Evolutionary conservation across 352 stramenopile genomes (phyloP).

Genomic region (Phytophthora idaei): DNA sequence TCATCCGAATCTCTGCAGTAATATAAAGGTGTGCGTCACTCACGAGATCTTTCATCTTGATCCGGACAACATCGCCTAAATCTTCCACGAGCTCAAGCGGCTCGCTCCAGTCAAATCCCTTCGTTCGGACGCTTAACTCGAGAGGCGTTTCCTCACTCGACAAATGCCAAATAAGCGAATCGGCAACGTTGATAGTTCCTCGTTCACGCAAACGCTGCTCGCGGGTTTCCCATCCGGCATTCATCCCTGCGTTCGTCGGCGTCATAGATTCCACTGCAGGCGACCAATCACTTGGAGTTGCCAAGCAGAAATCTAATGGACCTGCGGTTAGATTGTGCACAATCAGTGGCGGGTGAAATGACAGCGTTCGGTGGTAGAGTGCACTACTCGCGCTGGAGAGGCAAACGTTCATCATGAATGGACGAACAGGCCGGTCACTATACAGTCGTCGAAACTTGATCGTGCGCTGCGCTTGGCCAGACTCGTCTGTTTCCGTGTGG

Average conservation of each 20-base stretch:
- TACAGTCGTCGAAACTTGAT: slow-evolving; percentile 86
- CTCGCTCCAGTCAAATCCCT: slow-evolving; percentile 89
- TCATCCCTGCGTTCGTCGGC: slow-evolving; percentile 42
- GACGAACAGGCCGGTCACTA: slow-evolving; percentile 75
- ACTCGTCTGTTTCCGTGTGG: slow-evolving; percentile 42
- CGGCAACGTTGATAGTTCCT: slow-evolving; percentile 76
- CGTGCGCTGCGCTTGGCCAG: slow-evolving; percentile 38
- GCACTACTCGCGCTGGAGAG: slow-evolving; percentile 59
- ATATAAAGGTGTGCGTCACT: slow-evolving; percentile 76
- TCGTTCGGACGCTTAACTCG: slow-evolving; percentile 79
- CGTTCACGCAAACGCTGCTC: slow-evolving; percentile 80
- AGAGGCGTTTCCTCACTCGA: slow-evolving; percentile 80
- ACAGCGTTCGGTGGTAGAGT: slow-evolving; percentile 75
- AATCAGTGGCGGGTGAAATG: slow-evolving; percentile 80
- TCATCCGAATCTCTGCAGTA: slow-evolving; percentile 62
- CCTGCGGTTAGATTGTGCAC: slow-evolving; percentile 81
- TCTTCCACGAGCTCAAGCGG: slow-evolving; percentile 58
- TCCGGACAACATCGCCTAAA: slow-evolving; percentile 58
- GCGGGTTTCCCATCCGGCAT: slow-evolving; percentile 72
- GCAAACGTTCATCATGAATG: slow-evolving; percentile 80
- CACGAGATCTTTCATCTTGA: slow-evolving; percentile 84
- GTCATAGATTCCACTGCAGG: slow-evolving; percentile 50
- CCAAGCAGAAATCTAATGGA: slow-evolving; percentile 73
- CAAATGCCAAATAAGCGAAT: slow-evolving; percentile 85
- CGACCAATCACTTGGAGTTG: slow-evolving; percentile 75